phyloP scores from a whole-genome alignment of 1,284 basidiomycete genomes.

The Austroboletus novae-zelandiae region DNA sequence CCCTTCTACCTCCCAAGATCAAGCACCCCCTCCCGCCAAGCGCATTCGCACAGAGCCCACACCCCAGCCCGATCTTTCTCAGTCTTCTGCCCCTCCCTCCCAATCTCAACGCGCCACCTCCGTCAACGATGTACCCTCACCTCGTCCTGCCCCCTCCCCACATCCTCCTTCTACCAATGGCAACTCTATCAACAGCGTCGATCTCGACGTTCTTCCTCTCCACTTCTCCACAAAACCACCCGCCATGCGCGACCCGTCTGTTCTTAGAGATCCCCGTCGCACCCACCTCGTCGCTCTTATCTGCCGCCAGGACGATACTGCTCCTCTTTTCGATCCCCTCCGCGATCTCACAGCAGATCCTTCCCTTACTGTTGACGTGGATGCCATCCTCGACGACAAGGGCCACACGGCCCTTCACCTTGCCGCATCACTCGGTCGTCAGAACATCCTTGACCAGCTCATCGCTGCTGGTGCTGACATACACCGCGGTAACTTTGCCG shows the following conservation, averaged over 20 bases:
- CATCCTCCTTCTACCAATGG: conserved; percentile 34
- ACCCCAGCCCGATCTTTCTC: conserved; percentile 28
- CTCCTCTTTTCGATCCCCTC: conserved; percentile 58
- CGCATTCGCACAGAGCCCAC: conserved; percentile 58
- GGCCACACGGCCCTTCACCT: conserved; percentile 95
- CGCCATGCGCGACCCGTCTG: conserved; percentile 57
- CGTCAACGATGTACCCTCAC: conserved; percentile 21
- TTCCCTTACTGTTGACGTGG: conserved; percentile 55
- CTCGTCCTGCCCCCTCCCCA: conserved; percentile 34
- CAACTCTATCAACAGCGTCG: conserved; percentile 32
- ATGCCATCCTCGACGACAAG: conserved; percentile 88
- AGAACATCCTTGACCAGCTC: conserved; percentile 65
- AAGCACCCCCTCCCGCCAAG: conserved; percentile 62
- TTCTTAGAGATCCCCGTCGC: conserved; percentile 61
- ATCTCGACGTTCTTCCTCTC: conserved; percentile 41
- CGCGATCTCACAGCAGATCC: conserved; percentile 56
- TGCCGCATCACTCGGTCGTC: conserved; percentile 83
- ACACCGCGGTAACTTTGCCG: conserved; percentile 87
- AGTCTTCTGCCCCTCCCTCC: conserved; percentile 14
- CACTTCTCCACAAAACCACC: conserved; percentile 72
- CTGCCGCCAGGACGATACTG: conserved; percentile 65
- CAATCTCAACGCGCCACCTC: conserved; percentile 17
- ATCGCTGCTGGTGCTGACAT: conserved; percentile 78
- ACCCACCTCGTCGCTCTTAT: conserved; percentile 62
- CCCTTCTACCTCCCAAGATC: conserved; percentile 46